Percentiles rank a stretch among this genome's conserved stretches.
phyloP scores from a whole-genome alignment of 129 eudicot genomes.

The Flaveria robusta region DNA sequence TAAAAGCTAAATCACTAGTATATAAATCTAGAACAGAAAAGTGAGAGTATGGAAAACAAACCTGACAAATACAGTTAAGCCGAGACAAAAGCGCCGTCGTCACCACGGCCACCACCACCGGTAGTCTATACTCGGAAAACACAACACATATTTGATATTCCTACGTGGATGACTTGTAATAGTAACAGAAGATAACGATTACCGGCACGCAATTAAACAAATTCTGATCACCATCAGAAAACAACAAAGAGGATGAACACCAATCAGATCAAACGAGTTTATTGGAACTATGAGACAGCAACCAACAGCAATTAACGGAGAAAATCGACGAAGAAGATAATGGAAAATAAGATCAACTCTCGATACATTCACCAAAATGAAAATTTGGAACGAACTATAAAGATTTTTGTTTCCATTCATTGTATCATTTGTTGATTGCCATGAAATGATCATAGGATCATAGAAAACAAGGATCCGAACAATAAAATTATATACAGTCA shows the following conservation, averaged over 20 bases:
- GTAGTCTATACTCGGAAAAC: background rate
- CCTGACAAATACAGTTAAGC: background rate
- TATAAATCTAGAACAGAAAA: too few species aligned
- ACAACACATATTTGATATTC: constrained; percentile 24
- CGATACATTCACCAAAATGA: background rate
- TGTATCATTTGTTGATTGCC: constrained; percentile 21
- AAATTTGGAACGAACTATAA: constrained; percentile 2
- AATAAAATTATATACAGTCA: constrained; percentile 29
- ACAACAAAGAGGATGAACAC: background rate
- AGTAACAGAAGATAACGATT: constrained; percentile 22
- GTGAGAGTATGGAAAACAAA: constrained; percentile 1
- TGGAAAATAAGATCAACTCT: constrained; percentile 17
- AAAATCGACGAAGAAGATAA: constrained; percentile 6
- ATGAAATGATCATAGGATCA: constrained; percentile 6
- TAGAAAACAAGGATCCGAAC: constrained; percentile 20
- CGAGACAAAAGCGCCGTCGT: background rate
- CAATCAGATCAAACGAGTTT: background rate
- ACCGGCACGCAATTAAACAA: background rate
- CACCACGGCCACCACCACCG: too few species aligned
- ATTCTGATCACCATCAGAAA: constrained; percentile 16
- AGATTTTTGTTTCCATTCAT: background rate
- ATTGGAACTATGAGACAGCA: background rate
- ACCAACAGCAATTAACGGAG: background rate
- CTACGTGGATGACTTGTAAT: background rate
- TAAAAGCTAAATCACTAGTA: too few species aligned